Evolutionary conservation across 1,284 basidiomycete genomes (phyloP).

Genomic region (Exobasidium cylindrosporum): DNA sequence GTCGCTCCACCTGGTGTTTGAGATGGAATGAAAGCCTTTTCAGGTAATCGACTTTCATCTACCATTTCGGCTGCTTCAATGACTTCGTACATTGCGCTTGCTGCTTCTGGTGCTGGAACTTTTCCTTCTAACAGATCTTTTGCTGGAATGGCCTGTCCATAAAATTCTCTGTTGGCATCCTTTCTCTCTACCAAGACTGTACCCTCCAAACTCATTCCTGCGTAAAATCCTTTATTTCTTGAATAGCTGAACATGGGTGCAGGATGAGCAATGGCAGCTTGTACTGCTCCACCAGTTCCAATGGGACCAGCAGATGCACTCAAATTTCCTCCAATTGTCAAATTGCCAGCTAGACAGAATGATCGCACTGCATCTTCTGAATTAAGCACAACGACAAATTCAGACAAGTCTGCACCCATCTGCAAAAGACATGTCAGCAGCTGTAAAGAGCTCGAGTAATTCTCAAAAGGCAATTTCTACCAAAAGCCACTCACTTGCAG

Average conservation of each 20-base stretch:
- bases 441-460: too few species aligned
- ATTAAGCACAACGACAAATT: conserved; percentile 82
- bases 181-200: conserved; percentile 91
- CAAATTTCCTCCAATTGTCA: conserved; percentile 75
- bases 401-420: conserved; percentile 66
- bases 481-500: conserved; percentile 72
- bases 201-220: conserved; percentile 89
- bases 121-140: conserved; percentile 84
- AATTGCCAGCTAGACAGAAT: conserved; percentile 90
- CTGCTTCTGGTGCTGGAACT: conserved; percentile 93
- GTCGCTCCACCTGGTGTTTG: conserved; percentile 50
- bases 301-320: conserved; percentile 63
- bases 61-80: conserved; percentile 69
- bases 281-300: conserved; percentile 87
- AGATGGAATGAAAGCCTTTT: conserved; percentile 74
- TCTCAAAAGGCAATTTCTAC: too few species aligned
- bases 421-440: conserved; percentile 41
- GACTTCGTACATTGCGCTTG: conserved; percentile 86
- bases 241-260: conserved; percentile 97
- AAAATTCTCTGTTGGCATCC: conserved; percentile 74
- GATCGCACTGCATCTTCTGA: conserved; percentile 91
- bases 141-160: conserved; percentile 85
- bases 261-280: conserved; percentile 82
- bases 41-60: conserved; percentile 68
- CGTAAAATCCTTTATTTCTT: conserved; percentile 91